Evolutionary conservation across 176 grass and related monocot species (phyloP).

Genomic region (Eragrostis curvula): DNA sequence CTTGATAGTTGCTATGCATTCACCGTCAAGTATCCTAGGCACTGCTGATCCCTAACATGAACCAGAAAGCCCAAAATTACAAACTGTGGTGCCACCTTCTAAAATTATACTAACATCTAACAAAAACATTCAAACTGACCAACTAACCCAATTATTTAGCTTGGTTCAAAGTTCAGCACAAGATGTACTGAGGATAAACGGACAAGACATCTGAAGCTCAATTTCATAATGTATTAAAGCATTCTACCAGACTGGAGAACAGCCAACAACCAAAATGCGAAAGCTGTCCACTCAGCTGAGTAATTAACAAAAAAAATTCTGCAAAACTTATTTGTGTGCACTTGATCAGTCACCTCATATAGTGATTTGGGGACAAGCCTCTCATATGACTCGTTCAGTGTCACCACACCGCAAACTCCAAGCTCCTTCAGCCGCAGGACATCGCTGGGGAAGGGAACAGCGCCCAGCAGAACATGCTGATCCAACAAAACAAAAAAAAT

Average conservation of each 20-base stretch:
- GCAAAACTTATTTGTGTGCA: neutral
- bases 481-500: slow-evolving; percentile 20
- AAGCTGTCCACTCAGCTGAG: neutral
- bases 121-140: neutral
- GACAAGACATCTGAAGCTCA: neutral
- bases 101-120: neutral
- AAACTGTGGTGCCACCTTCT: neutral
- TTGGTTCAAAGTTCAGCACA: neutral
- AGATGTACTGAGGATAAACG: neutral
- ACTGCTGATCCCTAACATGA: neutral
- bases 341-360: slow-evolving; percentile 58
- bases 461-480: slow-evolving; percentile 89
- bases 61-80: neutral
- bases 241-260: neutral
- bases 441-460: slow-evolving; percentile 91
- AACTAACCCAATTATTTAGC: neutral
- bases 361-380: slow-evolving; percentile 77
- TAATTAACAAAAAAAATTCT: slow-evolving; percentile 14
- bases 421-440: slow-evolving; percentile 73
- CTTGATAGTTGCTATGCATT: neutral
- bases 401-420: slow-evolving; percentile 88
- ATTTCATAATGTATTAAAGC: neutral
- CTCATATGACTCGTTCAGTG: slow-evolving; percentile 94
- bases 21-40: neutral
- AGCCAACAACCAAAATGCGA: neutral